These are phyloP conservation scores for Agrocybe praecox DNA, from an alignment of 768 basidiomycete species.

Conservation along the genomic window DNA sequence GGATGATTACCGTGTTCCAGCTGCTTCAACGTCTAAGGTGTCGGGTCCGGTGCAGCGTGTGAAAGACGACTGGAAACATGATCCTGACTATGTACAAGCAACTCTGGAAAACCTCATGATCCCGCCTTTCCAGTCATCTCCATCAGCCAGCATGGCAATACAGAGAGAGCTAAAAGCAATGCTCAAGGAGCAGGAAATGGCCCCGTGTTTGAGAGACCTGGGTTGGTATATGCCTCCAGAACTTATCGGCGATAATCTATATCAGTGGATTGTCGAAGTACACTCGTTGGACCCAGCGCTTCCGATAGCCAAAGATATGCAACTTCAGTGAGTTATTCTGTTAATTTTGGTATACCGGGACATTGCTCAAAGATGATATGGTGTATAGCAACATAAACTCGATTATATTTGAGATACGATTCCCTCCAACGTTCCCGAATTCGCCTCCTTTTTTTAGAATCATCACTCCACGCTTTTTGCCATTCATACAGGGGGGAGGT, in stretches of 20 bases:
- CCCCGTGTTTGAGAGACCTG: slow-evolving; percentile 48
- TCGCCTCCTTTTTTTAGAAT: slow-evolving; percentile 79
- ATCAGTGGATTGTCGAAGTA: slow-evolving; percentile 75
- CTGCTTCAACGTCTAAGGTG: slow-evolving; percentile 14
- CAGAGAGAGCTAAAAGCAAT: slow-evolving; percentile 63
- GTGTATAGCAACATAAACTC: slow-evolving; percentile 55
- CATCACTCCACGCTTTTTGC: slow-evolving; percentile 71
- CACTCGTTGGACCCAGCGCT: slow-evolving; percentile 66
- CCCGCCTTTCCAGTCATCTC: slow-evolving; percentile 59
- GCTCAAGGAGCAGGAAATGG: slow-evolving; percentile 58
- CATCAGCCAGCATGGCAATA: slow-evolving; percentile 57
- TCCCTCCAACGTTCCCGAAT: slow-evolving; percentile 65
- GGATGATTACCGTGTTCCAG: slow-evolving; percentile 27
- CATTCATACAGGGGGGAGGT: slow-evolving; percentile 71
- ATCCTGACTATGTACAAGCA: slow-evolving; percentile 47
- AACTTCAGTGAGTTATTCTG: slow-evolving; percentile 37
- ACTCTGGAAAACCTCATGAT: slow-evolving; percentile 53
- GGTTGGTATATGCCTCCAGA: slow-evolving; percentile 77
- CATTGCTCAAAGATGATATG: neutral
- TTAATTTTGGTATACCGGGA: neutral
- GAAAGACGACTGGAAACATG: slow-evolving; percentile 56
- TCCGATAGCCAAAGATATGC: slow-evolving; percentile 65
- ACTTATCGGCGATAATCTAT: slow-evolving; percentile 66
- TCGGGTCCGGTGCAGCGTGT: slow-evolving; percentile 26
- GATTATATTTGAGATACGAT: slow-evolving; percentile 73